Conservation (phyloP, 495 filamentous ascomycete genomes). For the Penicillium fimorum region DNA sequence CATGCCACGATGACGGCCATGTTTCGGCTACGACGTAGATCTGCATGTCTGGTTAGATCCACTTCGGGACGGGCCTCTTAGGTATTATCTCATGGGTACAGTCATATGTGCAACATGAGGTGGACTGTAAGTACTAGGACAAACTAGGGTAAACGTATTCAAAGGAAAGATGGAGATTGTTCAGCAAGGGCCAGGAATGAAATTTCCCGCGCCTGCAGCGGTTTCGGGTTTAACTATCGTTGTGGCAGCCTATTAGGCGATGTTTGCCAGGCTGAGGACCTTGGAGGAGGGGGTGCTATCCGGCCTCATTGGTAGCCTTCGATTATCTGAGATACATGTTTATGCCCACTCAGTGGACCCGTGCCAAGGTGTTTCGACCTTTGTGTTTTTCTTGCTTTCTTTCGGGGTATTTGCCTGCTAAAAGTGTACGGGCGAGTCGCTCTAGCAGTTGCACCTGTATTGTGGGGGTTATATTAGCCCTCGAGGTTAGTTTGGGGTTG, state of each 20-base stretch:
- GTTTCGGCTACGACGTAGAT: constrained; percentile 14
- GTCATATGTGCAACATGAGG: constrained; percentile 7
- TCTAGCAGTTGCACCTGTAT: neutral
- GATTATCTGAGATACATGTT: constrained; percentile 13
- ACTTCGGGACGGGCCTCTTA: constrained; percentile 24
- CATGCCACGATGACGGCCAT: constrained; percentile 14
- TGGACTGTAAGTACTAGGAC: neutral
- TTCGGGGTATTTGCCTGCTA: neutral
- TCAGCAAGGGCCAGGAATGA: constrained; percentile 3
- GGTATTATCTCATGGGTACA: constrained; percentile 21
- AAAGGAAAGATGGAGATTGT: neutral
- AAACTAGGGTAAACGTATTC: neutral
- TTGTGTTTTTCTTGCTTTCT: constrained; percentile 5
- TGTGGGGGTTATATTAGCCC: neutral
- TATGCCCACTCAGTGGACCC: constrained; percentile 1
- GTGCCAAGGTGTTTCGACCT: constrained; percentile 3
- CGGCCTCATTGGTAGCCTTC: constrained; percentile 24
- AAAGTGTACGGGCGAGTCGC: constrained; percentile 10
- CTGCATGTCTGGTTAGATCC: constrained; percentile 4
- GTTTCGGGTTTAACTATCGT: constrained; percentile 13
- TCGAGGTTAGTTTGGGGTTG: neutral
- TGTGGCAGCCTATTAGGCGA: constrained; percentile 24
- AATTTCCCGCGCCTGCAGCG: constrained; percentile 30
- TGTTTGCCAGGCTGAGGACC: constrained; percentile 25
- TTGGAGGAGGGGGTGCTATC: constrained; percentile 26